Evolutionary conservation across 163 green algal species (phyloP), one percentile per base, ranked within the genome.

Genomic region (Scenedesmus sp.): DNA sequence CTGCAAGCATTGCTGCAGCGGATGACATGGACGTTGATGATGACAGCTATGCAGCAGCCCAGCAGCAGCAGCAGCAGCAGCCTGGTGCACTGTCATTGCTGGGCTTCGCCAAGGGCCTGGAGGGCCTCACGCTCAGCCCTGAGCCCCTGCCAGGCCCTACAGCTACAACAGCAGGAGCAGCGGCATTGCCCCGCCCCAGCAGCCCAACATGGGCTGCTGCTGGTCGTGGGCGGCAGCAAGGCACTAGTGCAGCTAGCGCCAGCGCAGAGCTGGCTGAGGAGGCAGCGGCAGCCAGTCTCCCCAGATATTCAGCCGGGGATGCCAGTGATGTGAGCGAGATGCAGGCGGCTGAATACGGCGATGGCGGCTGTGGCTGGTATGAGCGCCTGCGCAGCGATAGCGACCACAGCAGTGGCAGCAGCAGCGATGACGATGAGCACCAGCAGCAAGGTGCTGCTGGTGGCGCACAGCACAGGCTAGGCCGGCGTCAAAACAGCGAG

Each of bases 11-110:
- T 67, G 62, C 16, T 18, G 85, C 26, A 18, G 18, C 66, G 18
- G 85, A 82, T 2, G 86, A 83, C 67, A 90, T 90, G 86, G 86
- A 90, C 46, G 23, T 91, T 20, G 55, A 86, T 70, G 85, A 34
- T 55, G 56, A 34, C 16, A 86, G 34, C 34, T 56, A 23, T 60
- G 76, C 18, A 79, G 9, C 18, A 62, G 70, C 87, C 86, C 26
- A 86, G 6, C 70, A 12, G 54, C 64, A 85, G 86, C 86, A 56
- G 34, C 73, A 91, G n/a, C 18, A 76, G 57, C 56, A 76, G 56
- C 56, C 67, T 67, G n/a, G 55, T n/a, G 59, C 62, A 7, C 84
- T 82, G 64, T 16, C 15, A 3, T 52, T 79, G 26, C 15, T 83
- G 15, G 52, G 67, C 59, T 91, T 91, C 64, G 73, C 87, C 23